Conservation (phyloP, 2,329 filamentous ascomycete genomes). For the Neospermospora avenae region DNA sequence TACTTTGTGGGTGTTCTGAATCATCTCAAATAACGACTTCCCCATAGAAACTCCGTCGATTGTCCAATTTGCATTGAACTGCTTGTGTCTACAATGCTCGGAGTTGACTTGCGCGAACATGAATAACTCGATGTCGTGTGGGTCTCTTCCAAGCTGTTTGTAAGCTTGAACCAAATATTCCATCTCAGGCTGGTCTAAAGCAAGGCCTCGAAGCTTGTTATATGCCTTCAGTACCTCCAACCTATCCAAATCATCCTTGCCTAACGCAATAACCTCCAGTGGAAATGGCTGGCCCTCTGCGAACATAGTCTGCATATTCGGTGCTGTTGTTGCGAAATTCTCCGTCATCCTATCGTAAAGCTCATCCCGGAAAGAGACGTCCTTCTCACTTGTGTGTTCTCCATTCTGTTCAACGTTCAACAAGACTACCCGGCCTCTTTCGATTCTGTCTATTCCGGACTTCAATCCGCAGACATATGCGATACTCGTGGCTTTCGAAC, state of each 20-base stretch:
- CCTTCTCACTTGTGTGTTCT: slow-evolving; percentile 30
- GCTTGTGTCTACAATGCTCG: slow-evolving; percentile 78
- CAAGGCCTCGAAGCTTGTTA: slow-evolving; percentile 80
- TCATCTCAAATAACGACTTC: slow-evolving; percentile 90
- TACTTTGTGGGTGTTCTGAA: slow-evolving; percentile 86
- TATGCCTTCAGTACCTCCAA: slow-evolving; percentile 73
- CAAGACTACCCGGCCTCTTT: slow-evolving; percentile 78
- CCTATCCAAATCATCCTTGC: slow-evolving; percentile 60
- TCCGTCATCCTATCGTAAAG: slow-evolving; percentile 97
- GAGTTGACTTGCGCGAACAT: slow-evolving; percentile 99
- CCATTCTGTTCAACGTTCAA: slow-evolving; percentile 56
- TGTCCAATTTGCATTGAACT: slow-evolving; percentile 96
- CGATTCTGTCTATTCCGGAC: slow-evolving; percentile 69
- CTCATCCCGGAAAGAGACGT: slow-evolving; percentile 62
- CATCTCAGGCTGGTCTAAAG: slow-evolving; percentile 84
- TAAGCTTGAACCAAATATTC: slow-evolving; percentile 90
- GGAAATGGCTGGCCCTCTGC: slow-evolving; percentile 59
- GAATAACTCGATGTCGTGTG: slow-evolving; percentile 86
- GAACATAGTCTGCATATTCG: slow-evolving; percentile 75
- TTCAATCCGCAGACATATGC: slow-evolving; percentile 85
- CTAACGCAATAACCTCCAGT: slow-evolving; percentile 74
- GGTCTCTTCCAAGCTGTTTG: slow-evolving; percentile 58
- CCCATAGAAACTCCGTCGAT: slow-evolving; percentile 82
- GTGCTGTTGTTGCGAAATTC: slow-evolving; percentile 63
- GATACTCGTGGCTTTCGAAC: slow-evolving; percentile 92